phyloP scores from a whole-genome alignment of 768 basidiomycete species.

The Mycena polygramma region DNA sequence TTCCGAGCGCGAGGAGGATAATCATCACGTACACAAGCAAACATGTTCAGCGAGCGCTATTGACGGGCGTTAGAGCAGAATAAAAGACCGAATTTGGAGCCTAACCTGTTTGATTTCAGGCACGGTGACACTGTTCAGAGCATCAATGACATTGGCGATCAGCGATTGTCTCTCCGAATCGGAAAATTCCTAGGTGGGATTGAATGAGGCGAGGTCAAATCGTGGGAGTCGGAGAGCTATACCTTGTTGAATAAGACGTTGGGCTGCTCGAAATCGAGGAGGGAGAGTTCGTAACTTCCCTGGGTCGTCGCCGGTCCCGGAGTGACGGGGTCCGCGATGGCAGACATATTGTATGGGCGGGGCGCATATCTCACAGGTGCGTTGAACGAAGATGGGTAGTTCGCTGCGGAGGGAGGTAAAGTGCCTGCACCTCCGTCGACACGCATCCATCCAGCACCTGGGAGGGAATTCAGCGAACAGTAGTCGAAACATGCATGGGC shows the following conservation, averaged over 20 bases:
- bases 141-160: constrained; percentile 29
- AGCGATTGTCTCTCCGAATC: constrained; percentile 30
- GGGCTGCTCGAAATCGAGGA: constrained; percentile 35
- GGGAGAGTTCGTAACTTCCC: constrained; percentile 25
- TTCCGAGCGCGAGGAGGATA: background rate
- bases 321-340: constrained; percentile 29
- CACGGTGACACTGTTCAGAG: constrained; percentile 23
- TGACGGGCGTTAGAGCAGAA: background rate
- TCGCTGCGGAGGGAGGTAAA: constrained; percentile 20
- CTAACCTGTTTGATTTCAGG: constrained; percentile 31
- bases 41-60: constrained; percentile 38
- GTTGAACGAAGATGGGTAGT: constrained; percentile 35
- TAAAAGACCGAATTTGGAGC: background rate
- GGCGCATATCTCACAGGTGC: constrained; percentile 20
- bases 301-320: constrained; percentile 5
- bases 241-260: constrained; percentile 31
- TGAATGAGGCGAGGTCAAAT: background rate
- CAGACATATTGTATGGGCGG: constrained; percentile 34
- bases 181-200: constrained; percentile 26
- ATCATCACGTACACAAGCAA: constrained; percentile 30
- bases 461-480: background rate
- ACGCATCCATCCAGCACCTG: constrained; percentile 36
- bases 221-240: background rate
- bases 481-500: background rate
- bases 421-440: constrained; percentile 35